These are phyloP conservation scores for Capniomyces stellatus DNA, from an alignment of 371 early-diverging fungal species.

Conservation along the genomic window DNA sequence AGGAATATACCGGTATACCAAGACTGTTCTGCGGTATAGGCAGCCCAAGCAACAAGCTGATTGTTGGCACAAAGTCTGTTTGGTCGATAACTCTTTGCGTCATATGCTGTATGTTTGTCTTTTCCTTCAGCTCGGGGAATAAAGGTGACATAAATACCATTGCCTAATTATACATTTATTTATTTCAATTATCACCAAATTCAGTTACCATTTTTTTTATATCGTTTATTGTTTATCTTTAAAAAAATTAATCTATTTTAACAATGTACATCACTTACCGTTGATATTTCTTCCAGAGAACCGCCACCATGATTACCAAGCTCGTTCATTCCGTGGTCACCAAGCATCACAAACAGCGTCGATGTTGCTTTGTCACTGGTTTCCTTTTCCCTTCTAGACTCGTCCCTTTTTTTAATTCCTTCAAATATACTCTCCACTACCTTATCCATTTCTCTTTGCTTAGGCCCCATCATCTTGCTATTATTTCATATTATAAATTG, in stretches of 20 bases:
- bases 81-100: slow-evolving; percentile 50
- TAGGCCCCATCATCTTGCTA: slow-evolving; percentile 52
- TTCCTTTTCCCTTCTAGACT: slow-evolving; percentile 13
- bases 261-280: no score
- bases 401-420: slow-evolving; percentile 28
- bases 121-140: neutral
- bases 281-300: slow-evolving; percentile 37
- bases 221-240: no score
- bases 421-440: slow-evolving; percentile 36
- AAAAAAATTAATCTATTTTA: no score
- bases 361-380: slow-evolving; percentile 26
- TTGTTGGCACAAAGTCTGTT: slow-evolving; percentile 74
- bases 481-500: no score
- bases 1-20: slow-evolving; percentile 24
- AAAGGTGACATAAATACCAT: slow-evolving; percentile 12
- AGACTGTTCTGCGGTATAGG: slow-evolving; percentile 85
- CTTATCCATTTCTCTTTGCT: slow-evolving; percentile 61
- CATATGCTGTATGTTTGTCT: neutral
- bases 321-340: slow-evolving; percentile 98
- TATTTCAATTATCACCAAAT: no score
- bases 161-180: no score
- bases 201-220: no score
- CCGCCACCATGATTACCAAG: slow-evolving; percentile 72
- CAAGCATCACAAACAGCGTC: slow-evolving; percentile 82
- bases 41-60: slow-evolving; percentile 59